Evolutionary conservation across 2,329 filamentous ascomycete species (phyloP).

Genomic region (Dothistroma septosporum): DNA sequence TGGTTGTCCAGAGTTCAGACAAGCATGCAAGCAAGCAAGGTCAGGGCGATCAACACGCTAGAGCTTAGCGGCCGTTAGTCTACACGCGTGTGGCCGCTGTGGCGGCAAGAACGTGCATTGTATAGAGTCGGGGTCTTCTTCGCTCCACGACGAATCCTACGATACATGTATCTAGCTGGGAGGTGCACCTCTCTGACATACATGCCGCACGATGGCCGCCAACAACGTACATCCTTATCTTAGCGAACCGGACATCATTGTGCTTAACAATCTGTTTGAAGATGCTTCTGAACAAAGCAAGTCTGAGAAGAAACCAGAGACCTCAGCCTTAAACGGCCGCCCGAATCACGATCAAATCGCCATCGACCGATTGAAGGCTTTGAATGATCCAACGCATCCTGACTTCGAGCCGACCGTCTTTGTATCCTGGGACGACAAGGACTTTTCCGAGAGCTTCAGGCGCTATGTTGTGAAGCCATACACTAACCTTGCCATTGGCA

Average conservation of each 20-base stretch:
- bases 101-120: too few species aligned
- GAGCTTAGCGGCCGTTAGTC: too few species aligned
- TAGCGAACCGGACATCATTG: slow-evolving; percentile 38
- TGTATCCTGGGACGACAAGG: slow-evolving; percentile 48
- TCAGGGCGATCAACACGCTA: too few species aligned
- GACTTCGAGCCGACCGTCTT: slow-evolving; percentile 56
- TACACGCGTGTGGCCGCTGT: too few species aligned
- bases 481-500: slow-evolving; percentile 49
- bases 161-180: too few species aligned
- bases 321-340: background rate
- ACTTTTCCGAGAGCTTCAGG: slow-evolving; percentile 44
- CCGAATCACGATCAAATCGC: slow-evolving; percentile 28
- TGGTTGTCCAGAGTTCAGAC: too few species aligned
- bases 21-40: too few species aligned
- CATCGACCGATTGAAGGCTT: slow-evolving; percentile 44
- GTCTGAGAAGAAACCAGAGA: background rate
- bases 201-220: background rate
- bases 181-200: background rate
- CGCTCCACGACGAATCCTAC: too few species aligned
- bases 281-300: slow-evolving; percentile 18
- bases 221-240: slow-evolving; percentile 28
- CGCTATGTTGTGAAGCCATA: slow-evolving; percentile 58
- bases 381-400: slow-evolving; percentile 48
- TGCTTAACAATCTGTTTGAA: slow-evolving; percentile 37
- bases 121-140: too few species aligned